These are phyloP conservation scores for Abrus pulchellus DNA, from an alignment of 306 rosid genomes.

Conservation along the genomic window DNA sequence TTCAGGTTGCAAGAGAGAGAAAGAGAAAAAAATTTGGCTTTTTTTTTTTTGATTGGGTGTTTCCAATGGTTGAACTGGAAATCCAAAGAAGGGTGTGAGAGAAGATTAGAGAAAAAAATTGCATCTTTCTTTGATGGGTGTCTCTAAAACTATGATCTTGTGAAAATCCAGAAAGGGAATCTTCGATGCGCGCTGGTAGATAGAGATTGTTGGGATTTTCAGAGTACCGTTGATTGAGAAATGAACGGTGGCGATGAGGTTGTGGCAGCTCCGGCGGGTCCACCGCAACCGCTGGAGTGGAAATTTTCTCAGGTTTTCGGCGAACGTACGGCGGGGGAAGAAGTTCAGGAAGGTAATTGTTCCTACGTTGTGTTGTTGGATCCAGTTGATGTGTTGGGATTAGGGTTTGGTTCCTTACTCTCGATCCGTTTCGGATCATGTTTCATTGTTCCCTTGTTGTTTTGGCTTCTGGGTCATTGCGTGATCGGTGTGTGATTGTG, in stretches of 20 bases:
- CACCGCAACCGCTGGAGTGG: conserved; percentile 89
- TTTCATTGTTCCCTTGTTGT: conserved; percentile 28
- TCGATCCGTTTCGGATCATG: conserved; percentile 73
- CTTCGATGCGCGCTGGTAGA: conserved; percentile 73
- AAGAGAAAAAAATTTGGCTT: conserved; percentile 44
- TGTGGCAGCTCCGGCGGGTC: conserved; percentile 80
- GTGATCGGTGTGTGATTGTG: conserved; percentile 45
- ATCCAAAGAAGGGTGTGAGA: conserved; percentile 53
- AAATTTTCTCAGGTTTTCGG: conserved; percentile 99
- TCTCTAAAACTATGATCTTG: conserved; percentile 69
- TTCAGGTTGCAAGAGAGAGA: conserved; percentile 45
- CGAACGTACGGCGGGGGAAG: conserved; percentile 97
- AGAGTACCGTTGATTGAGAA: conserved; percentile 61
- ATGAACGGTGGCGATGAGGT: conserved; percentile 97
- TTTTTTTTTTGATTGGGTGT: conserved; percentile 41
- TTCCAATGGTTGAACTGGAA: conserved; percentile 74
- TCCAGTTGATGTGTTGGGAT: conserved; percentile 69
- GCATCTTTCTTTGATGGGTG: conserved; percentile 54
- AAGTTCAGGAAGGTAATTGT: conserved; percentile 96
- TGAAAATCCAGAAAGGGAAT: conserved; percentile 69
- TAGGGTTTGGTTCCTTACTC: conserved; percentile 67
- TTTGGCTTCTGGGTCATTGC: conserved; percentile 46
- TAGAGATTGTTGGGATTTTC: conserved; percentile 52
- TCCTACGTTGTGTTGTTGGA: conserved; percentile 55
- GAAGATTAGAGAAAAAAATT: conserved; percentile 35